Percentiles rank a stretch among this genome's conserved stretches.
Evolutionary conservation across 2,329 filamentous ascomycete species (phyloP).

Genomic region (Cyanodermella asteris): DNA sequence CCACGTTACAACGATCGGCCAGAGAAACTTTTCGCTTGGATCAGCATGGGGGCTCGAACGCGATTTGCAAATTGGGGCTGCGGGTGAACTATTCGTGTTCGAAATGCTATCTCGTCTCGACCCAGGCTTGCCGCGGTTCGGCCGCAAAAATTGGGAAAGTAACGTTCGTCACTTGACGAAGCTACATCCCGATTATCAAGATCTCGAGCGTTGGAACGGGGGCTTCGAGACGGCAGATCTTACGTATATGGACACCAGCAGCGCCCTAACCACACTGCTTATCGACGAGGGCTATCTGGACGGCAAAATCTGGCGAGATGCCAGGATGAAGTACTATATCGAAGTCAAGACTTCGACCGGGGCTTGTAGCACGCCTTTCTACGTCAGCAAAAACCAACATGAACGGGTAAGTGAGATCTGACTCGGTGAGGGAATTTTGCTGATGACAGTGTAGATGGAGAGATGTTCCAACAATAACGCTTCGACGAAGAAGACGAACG

Average conservation of each 20-base stretch:
- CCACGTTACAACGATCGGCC: no score
- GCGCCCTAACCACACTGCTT: slow-evolving; percentile 16
- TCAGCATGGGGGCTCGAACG: slow-evolving; percentile 4
- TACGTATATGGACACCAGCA: slow-evolving; percentile 18
- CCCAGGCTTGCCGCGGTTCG: slow-evolving; percentile 15
- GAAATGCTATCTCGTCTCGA: slow-evolving; percentile 16
- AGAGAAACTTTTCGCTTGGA: background rate
- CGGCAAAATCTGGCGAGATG: slow-evolving; percentile 10
- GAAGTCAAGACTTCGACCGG: slow-evolving; percentile 30
- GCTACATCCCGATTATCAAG: slow-evolving; percentile 18
- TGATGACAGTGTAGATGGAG: slow-evolving; percentile 1
- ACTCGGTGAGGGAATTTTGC: no score
- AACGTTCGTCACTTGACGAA: slow-evolving; percentile 22
- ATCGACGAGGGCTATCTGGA: slow-evolving; percentile 16
- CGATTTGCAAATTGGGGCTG: slow-evolving; percentile 11
- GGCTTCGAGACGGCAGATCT: slow-evolving; percentile 25
- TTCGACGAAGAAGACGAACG: background rate
- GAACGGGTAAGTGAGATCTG: slow-evolving; percentile 13
- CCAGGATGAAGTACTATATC: slow-evolving; percentile 21
- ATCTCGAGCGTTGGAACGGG: slow-evolving; percentile 19
- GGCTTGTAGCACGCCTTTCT: slow-evolving; percentile 20
- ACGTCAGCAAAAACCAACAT: slow-evolving; percentile 25
- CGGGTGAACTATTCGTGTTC: slow-evolving; percentile 20
- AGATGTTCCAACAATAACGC: no score
- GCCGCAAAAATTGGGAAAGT: slow-evolving; percentile 24